Percentiles rank a stretch among this genome's conserved stretches.
Conservation (phyloP, 2,329 filamentous ascomycete genomes). For the Pyrenochaeta sp. region DNA sequence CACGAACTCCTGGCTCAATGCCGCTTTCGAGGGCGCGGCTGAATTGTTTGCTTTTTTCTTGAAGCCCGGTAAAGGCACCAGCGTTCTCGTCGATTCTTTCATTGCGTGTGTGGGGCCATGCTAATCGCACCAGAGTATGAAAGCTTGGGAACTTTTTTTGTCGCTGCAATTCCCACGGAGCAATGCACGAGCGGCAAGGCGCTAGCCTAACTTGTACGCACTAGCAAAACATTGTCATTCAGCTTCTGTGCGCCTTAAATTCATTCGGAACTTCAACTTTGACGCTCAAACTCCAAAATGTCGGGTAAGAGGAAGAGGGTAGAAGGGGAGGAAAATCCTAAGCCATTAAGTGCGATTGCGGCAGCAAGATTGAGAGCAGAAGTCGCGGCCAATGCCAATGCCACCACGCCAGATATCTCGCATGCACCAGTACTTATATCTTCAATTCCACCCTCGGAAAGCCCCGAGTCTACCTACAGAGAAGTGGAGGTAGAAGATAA, state of each 20-base stretch:
- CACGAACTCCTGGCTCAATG: slow-evolving; percentile 48
- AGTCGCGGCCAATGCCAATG: slow-evolving; percentile 20
- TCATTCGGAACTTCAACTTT: not conserved
- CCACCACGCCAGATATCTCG: slow-evolving; percentile 14
- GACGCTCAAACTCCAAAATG: slow-evolving; percentile 26
- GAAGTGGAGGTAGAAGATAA: slow-evolving; percentile 23
- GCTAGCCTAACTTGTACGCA: slow-evolving; percentile 21
- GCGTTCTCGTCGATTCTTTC: slow-evolving; percentile 46
- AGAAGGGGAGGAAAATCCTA: slow-evolving; percentile 17
- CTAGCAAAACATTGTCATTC: slow-evolving; percentile 20
- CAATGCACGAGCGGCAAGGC: slow-evolving; percentile 19
- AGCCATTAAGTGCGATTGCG: slow-evolving; percentile 44
- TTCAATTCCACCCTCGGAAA: slow-evolving; percentile 23
- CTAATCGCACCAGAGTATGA: slow-evolving; percentile 16
- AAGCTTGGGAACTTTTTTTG: slow-evolving; percentile 42
- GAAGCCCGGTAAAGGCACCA: slow-evolving; percentile 43
- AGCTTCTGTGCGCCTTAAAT: not conserved
- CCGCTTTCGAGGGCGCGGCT: slow-evolving; percentile 26
- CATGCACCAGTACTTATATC: slow-evolving; percentile 22
- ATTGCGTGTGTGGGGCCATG: slow-evolving; percentile 30
- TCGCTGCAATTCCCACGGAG: slow-evolving; percentile 21
- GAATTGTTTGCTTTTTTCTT: slow-evolving; percentile 36
- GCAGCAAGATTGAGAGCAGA: slow-evolving; percentile 41
- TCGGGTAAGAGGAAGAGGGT: slow-evolving; percentile 42
- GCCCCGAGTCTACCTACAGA: slow-evolving; percentile 4